Conservation (phyloP, 176 grass and related monocot genomes). For the Poa pratensis region DNA sequence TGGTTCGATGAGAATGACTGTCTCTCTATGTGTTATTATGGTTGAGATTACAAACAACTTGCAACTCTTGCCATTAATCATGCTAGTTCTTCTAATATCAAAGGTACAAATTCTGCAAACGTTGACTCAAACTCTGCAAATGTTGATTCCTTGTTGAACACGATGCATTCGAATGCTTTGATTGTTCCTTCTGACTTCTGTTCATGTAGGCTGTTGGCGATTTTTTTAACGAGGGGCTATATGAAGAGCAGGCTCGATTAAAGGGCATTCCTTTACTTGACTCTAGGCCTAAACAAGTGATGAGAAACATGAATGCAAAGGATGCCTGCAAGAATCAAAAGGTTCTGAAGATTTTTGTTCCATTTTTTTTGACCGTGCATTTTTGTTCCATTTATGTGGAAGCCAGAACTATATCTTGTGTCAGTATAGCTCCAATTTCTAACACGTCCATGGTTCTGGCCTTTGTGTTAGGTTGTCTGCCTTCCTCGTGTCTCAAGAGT, state of each 20-base stretch:
- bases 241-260: conserved; percentile 88
- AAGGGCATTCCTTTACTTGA: conserved; percentile 95
- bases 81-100: conserved; percentile 98
- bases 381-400: conserved; percentile 28
- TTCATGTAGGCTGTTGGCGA: conserved; percentile 90
- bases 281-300: conserved; percentile 85
- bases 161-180: conserved; percentile 1
- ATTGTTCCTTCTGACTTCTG: conserved; percentile 36
- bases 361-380: neutral
- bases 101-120: conserved; percentile 63
- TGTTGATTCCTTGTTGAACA: conserved; percentile 40
- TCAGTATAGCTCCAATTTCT: conserved; percentile 37
- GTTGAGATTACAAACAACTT: conserved; percentile 99
- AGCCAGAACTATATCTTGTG: conserved; percentile 16
- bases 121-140: conserved; percentile 26
- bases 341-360: conserved; percentile 49
- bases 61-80: conserved; percentile 93
- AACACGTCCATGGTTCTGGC: conserved; percentile 35
- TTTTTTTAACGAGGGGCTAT: conserved; percentile 92
- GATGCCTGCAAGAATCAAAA: conserved; percentile 94
- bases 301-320: conserved; percentile 89
- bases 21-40: conserved; percentile 99
- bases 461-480: conserved; percentile 65
- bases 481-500: conserved; percentile 82
- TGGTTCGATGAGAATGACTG: conserved; percentile 99